Evolutionary conservation across 768 basidiomycete genomes (phyloP).

Genomic region (Boletus speciosus): DNA sequence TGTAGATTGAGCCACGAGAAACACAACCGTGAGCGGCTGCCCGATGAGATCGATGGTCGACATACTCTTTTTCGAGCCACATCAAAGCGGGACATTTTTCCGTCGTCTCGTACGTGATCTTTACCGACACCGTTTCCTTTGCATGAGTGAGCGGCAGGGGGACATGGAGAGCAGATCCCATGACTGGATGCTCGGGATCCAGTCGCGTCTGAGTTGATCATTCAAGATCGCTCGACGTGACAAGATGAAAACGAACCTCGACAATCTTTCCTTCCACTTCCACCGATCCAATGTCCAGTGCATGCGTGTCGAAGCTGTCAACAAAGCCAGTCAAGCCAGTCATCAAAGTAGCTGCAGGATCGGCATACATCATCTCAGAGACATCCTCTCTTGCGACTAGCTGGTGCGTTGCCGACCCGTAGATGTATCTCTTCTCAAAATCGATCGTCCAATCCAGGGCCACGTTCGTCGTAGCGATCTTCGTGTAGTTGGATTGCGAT

Average conservation of each 20-base stretch:
- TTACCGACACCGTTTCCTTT: constrained; percentile 44
- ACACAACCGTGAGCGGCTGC: not conserved
- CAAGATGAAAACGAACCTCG: constrained; percentile 36
- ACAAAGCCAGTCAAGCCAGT: not conserved
- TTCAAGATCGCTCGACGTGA: not conserved
- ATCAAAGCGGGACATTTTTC: constrained; percentile 73
- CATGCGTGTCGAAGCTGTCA: constrained; percentile 47
- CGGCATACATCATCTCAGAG: constrained; percentile 40
- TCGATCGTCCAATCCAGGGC: constrained; percentile 57
- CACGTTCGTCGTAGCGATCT: constrained; percentile 47
- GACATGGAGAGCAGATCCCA: constrained; percentile 76
- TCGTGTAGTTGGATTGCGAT: constrained; percentile 56
- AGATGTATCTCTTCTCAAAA: constrained; percentile 44
- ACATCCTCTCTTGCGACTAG: constrained; percentile 39
- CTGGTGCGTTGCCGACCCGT: constrained; percentile 46
- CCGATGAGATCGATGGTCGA: not conserved
- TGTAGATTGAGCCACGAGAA: constrained; percentile 19
- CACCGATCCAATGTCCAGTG: constrained; percentile 53
- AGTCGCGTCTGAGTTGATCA: constrained; percentile 44
- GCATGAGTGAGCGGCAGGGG: constrained; percentile 37
- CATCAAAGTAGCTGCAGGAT: not conserved
- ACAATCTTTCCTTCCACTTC: constrained; percentile 46
- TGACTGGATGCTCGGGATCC: constrained; percentile 57
- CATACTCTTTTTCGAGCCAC: constrained; percentile 79
- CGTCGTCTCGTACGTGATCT: constrained; percentile 72